Percentiles rank a stretch among this genome's conserved stretches.
phyloP scores from a whole-genome alignment of 805 yeast species.

The Lipomyces kockii region DNA sequence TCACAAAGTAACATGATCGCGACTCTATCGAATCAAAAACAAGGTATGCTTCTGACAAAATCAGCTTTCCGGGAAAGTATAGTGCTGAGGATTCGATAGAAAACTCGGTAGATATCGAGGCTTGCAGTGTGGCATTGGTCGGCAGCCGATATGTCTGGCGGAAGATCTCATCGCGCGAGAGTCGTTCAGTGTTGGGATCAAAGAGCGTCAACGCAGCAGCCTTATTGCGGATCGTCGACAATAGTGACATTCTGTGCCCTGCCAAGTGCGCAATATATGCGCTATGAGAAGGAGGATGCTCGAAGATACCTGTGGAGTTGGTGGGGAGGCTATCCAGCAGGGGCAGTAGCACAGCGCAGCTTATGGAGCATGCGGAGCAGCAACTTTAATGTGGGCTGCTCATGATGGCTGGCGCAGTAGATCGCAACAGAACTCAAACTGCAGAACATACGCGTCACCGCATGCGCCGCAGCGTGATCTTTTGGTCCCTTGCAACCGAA shows the following conservation, averaged over 20 bases:
- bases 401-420: too few species aligned
- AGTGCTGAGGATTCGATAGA: constrained; percentile 41
- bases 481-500: too few species aligned
- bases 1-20: constrained; percentile 65
- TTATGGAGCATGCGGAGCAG: too few species aligned
- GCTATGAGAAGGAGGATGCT: neutral
- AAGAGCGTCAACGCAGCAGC: constrained; percentile 53
- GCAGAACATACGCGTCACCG: too few species aligned
- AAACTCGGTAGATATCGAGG: constrained; percentile 70
- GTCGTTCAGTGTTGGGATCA: constrained; percentile 47
- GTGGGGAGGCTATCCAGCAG: too few species aligned
- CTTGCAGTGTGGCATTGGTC: constrained; percentile 64
- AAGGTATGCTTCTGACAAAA: constrained; percentile 73
- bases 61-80: constrained; percentile 66
- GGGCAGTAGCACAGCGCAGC: too few species aligned
- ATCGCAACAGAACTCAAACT: too few species aligned
- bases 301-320: too few species aligned
- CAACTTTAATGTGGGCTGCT: too few species aligned
- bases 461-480: too few species aligned
- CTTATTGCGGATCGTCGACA: constrained; percentile 52
- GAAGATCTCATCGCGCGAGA: constrained; percentile 71
- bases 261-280: neutral
- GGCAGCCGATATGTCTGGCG: constrained; percentile 74
- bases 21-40: constrained; percentile 76
- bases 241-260: constrained; percentile 50